Base-by-base conservation (phyloP, 768 basidiomycete species). In the Lentinula lateritia region DNA sequence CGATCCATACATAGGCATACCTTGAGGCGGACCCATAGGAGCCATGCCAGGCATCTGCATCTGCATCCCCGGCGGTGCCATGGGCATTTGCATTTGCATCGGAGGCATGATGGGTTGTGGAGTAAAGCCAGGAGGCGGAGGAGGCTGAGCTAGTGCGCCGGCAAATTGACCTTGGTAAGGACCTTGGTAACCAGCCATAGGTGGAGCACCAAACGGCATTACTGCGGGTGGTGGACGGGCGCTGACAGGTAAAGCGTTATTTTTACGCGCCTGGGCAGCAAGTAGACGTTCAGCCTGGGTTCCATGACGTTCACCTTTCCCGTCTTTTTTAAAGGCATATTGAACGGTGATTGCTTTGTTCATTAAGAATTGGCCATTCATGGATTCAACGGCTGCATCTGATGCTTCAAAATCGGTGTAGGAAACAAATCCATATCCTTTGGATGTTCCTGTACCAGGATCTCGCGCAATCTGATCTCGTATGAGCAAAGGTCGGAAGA, bases 291-390 rank as follows among this genome's bases (percentile, higher is more conserved):
- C 97, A n/a, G 97, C 95, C 15, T 90, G 81, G 10, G 96, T 97
- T 34, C 97, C 97, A 69, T 98, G 97, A 5, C 97, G 85, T 74
- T 99, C 97, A 61, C 96, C 96, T 71, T 98, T 96, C 48, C 93
- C 95, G 69, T 98, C 97, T 77, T 98, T 98, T 78, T 99, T 98
- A 83, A 98, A 98, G 2, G 97, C 96, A 72, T 97, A 99, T 71
- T 98, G 95, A 10, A 97, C 95, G 16, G 90, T 87, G 70, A 99
- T 93, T 58, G 95, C 90, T 76, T 98, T 98, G 81, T 98, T 98
- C 90, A 95, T 95, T 52, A 98, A 81, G 84, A 93, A 98, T 70
- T 98, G 95, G 42, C 88, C 87, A 67, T 98, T 95, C 96, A 98
- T 98, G 9, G 93, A 86, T 73, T 98, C 97, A 61, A 96, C 83